Conservation (phyloP, 192 early-diverging fungal species). For the Blastocladiella britannica region DNA sequence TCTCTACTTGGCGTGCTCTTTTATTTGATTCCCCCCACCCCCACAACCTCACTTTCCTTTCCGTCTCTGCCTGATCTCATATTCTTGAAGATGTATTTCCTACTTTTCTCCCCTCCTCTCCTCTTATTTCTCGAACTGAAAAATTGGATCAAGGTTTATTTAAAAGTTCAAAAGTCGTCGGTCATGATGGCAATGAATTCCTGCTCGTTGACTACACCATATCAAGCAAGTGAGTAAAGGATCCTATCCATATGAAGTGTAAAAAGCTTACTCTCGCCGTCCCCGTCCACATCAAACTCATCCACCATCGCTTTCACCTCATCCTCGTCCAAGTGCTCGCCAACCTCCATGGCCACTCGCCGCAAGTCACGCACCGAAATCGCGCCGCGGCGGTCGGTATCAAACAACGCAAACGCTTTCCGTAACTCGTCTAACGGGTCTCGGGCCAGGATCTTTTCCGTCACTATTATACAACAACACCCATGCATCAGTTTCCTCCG, state of each 20-base stretch:
- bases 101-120: too few relatives aligned
- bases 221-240: not conserved
- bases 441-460: constrained; percentile 42
- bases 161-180: constrained; percentile 17
- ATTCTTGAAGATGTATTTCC: too few relatives aligned
- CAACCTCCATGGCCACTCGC: constrained; percentile 58
- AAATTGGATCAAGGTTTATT: too few relatives aligned
- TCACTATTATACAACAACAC: constrained; percentile 18
- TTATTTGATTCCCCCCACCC: too few relatives aligned
- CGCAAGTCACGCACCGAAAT: constrained; percentile 45
- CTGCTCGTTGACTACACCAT: constrained; percentile 46
- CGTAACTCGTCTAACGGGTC: constrained; percentile 64
- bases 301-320: constrained; percentile 75
- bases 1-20: too few relatives aligned
- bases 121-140: too few relatives aligned
- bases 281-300: constrained; percentile 68
- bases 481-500: too few relatives aligned
- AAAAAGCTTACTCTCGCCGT: constrained; percentile 50
- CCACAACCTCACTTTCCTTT: too few relatives aligned
- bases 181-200: constrained; percentile 71
- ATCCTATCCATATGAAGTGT: not conserved
- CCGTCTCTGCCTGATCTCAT: too few relatives aligned
- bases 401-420: constrained; percentile 61
- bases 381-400: constrained; percentile 39
- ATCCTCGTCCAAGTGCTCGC: constrained; percentile 57